These are phyloP conservation scores for Domatiomyces catenatus DNA, from an alignment of 2,329 filamentous ascomycete species.

Conservation along the genomic window DNA sequence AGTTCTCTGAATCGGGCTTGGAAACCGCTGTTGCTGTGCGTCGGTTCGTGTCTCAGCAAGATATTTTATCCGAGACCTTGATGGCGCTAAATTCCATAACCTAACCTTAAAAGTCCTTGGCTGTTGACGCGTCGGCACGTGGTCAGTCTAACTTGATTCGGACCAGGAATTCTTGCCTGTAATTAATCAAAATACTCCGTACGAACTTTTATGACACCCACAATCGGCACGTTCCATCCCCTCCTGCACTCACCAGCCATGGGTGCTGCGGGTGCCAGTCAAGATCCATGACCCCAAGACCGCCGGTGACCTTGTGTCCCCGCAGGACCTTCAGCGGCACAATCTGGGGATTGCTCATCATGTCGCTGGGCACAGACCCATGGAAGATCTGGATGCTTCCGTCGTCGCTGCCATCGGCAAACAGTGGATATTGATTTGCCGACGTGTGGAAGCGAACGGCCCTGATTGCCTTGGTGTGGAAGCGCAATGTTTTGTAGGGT, in stretches of 20 bases:
- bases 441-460: constrained; percentile 74
- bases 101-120: no score
- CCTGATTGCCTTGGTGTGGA: constrained; percentile 83
- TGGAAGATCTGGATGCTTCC: constrained; percentile 93
- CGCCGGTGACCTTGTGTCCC: constrained; percentile 65
- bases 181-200: constrained; percentile 2
- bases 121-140: background rate
- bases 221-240: constrained; percentile 79
- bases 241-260: constrained; percentile 87
- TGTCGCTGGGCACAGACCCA: constrained; percentile 81
- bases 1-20: no score
- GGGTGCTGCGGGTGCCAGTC: constrained; percentile 93
- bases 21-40: no score
- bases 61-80: no score
- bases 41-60: no score
- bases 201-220: constrained; percentile 46
- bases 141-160: background rate
- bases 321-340: constrained; percentile 88
- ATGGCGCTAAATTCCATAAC: no score
- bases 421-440: constrained; percentile 55
- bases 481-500: constrained; percentile 92
- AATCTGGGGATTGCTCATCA: constrained; percentile 93
- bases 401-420: constrained; percentile 90
- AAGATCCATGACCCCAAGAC: constrained; percentile 80
- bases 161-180: background rate